Percentiles rank a stretch among this genome's conserved stretches.
These are phyloP conservation scores for Spathaspora sp. DNA, from an alignment of 805 yeast genomes.

Conservation along the genomic window DNA sequence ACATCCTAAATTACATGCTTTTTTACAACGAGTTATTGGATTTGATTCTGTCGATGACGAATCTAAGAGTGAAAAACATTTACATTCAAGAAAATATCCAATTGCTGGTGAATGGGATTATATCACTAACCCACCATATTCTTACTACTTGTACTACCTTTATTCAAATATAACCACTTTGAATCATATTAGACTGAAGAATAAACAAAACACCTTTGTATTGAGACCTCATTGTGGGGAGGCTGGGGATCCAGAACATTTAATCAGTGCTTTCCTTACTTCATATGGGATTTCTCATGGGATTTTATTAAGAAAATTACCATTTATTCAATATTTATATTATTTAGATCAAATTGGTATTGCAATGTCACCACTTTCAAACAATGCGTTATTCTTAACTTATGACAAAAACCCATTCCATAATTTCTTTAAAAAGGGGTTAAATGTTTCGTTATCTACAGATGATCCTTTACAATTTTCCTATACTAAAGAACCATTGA, in stretches of 20 bases:
- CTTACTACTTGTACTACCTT: conserved; percentile 87
- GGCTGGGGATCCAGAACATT: conserved; percentile 99
- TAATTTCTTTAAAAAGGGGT: conserved; percentile 84
- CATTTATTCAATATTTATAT: conserved; percentile 89
- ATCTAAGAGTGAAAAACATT: conserved; percentile 81
- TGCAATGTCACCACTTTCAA: conserved; percentile 97
- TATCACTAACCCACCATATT: conserved; percentile 90
- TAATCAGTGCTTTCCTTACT: conserved; percentile 82
- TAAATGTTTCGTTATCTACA: conserved; percentile 90
- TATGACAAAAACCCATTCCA: conserved; percentile 97
- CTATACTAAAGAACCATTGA: conserved; percentile 93
- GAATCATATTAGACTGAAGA: conserved; percentile 73
- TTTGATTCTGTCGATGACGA: conserved; percentile 99
- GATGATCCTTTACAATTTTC: conserved; percentile 98
- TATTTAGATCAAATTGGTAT: conserved; percentile 93
- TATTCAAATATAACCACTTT: conserved; percentile 83
- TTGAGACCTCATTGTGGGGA: conserved; percentile 98
- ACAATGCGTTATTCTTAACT: conserved; percentile 91
- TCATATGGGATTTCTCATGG: conserved; percentile 96
- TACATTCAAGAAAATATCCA: conserved; percentile 74
- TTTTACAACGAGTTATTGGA: conserved; percentile 91
- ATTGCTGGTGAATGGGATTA: conserved; percentile 80
- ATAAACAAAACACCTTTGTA: conserved; percentile 86
- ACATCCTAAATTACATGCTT: conserved; percentile 88
- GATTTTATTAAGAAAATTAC: conserved; percentile 85